Conservation (phyloP, 2,329 filamentous ascomycete genomes). For the Ophiobolus disseminans region DNA sequence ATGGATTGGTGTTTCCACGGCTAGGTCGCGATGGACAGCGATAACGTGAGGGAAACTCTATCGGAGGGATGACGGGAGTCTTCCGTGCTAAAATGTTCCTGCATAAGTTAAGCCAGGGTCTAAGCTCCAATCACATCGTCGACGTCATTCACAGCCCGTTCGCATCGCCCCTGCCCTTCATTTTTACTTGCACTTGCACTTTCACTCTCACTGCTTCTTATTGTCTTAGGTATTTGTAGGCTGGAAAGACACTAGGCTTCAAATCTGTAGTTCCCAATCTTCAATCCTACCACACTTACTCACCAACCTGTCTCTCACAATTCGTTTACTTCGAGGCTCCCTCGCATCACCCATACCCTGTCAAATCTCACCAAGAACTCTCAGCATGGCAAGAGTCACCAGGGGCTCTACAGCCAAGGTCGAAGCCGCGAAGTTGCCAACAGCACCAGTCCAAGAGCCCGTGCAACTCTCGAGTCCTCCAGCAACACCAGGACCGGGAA, state of each 20-base stretch:
- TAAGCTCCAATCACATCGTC: constrained; percentile 40
- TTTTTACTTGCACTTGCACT: background rate
- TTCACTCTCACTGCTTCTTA: constrained; percentile 2
- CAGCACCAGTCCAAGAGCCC: constrained; percentile 27
- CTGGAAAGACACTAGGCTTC: background rate
- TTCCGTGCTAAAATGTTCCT: constrained; percentile 29
- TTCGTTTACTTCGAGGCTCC: constrained; percentile 3
- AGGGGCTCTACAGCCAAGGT: constrained; percentile 34
- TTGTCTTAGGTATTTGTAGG: background rate
- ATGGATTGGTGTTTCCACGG: too few relatives aligned
- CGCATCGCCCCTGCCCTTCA: constrained; percentile 20
- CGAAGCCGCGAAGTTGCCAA: constrained; percentile 12
- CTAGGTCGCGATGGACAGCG: constrained; percentile 7
- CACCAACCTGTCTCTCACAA: constrained; percentile 19
- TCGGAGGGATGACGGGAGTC: constrained; percentile 5
- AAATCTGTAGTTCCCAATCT: background rate
- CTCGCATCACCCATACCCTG: constrained; percentile 7
- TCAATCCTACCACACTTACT: background rate
- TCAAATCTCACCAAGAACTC: background rate
- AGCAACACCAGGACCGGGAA: constrained; percentile 45
- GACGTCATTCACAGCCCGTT: constrained; percentile 40
- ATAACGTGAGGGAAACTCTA: constrained; percentile 22
- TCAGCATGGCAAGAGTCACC: constrained; percentile 42
- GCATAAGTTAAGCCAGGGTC: constrained; percentile 33
- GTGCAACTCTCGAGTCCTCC: constrained; percentile 55